Evolutionary conservation across 306 rosid species (phyloP).

Genomic region (Rosa lucieae): DNA sequence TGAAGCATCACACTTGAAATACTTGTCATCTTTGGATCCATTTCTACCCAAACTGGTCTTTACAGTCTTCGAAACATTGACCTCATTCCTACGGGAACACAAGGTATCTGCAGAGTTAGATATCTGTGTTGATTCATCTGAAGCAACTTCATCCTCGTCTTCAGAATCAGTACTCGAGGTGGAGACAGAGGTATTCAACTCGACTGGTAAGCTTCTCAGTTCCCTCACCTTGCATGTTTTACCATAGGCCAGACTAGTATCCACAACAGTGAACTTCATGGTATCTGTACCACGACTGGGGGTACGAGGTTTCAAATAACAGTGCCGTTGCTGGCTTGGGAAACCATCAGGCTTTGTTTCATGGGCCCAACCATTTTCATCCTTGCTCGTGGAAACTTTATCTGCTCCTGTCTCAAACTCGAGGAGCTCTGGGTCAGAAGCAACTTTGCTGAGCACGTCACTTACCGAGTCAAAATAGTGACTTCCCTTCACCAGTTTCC

Average conservation of each 20-base stretch:
- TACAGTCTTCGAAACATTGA: slow-evolving; percentile 26
- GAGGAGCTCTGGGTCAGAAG: slow-evolving; percentile 76
- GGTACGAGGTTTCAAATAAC: slow-evolving; percentile 83
- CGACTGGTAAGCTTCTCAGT: slow-evolving; percentile 64
- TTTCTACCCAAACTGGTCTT: slow-evolving; percentile 25
- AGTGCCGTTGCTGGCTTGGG: slow-evolving; percentile 61
- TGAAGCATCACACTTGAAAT: slow-evolving; percentile 35
- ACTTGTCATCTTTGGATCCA: slow-evolving; percentile 29
- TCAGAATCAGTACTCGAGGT: slow-evolving; percentile 45
- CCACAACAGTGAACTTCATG: slow-evolving; percentile 83
- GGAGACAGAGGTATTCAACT: slow-evolving; percentile 30
- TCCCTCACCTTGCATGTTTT: slow-evolving; percentile 52
- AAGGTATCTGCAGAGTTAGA: slow-evolving; percentile 40
- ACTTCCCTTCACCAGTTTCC: slow-evolving; percentile 70
- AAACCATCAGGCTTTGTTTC: slow-evolving; percentile 46
- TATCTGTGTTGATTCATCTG: slow-evolving; percentile 44
- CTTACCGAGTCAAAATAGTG: slow-evolving; percentile 79
- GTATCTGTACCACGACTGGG: slow-evolving; percentile 42
- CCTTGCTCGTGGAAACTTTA: slow-evolving; percentile 33
- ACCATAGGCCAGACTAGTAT: slow-evolving; percentile 64
- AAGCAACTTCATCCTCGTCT: slow-evolving; percentile 36
- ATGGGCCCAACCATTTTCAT: slow-evolving; percentile 51
- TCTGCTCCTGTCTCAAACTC: slow-evolving; percentile 47
- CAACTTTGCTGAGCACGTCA: slow-evolving; percentile 79
- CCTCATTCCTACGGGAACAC: slow-evolving; percentile 39